Base-by-base conservation (phyloP, 169 alveolate species). In the Plasmodium coatneyi region DNA sequence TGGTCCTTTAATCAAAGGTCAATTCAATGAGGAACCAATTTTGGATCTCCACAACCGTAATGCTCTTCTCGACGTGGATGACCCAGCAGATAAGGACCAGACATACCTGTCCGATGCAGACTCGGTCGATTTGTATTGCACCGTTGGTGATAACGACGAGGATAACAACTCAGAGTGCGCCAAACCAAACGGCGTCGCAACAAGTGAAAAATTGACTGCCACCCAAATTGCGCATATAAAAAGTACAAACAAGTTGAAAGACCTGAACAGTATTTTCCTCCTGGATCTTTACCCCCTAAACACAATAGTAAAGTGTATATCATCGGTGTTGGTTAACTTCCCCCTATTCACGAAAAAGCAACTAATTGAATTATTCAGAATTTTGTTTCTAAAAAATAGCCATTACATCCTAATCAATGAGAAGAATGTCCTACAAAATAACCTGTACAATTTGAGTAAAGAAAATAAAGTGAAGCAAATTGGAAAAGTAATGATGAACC, bases 241-340 rank as follows among this genome's bases (percentile, higher is more conserved):
- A 41, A n/a, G 5, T 76, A 74, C 41, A 54, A 78, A 86, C 70
- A 49, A 54, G 70, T n/a, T 12, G 78, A 86, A 76, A 7, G 93
- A 86, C 36, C 80, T 86, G 25, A 86, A 70, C 7, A 32, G 80
- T 28, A 49, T 86, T 19, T 86, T 86, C 70, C 39, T 49, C 14
- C 41, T 86, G 25, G 93, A 86, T 66, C 60, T 36, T 28, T 76
- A 78, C 71, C 80, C 79, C 41, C 28, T 72, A 7, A 86, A 86
- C 60, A 86, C 60, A 28, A 80, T 89, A 39, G 54, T 89, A 52
- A 89, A 89, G 82, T 78, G 91, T 12, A 56, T 89, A 66, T 79
- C 60, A 28, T 66, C 91, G 16, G 25, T 89, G 39, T 72, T 89
- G 49, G 30, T 89, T 28, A 54, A 89, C 71, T 80, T 89, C 83